phyloP scores from a whole-genome alignment of 441 rosid genomes.

The Gossypium davidsonii region DNA sequence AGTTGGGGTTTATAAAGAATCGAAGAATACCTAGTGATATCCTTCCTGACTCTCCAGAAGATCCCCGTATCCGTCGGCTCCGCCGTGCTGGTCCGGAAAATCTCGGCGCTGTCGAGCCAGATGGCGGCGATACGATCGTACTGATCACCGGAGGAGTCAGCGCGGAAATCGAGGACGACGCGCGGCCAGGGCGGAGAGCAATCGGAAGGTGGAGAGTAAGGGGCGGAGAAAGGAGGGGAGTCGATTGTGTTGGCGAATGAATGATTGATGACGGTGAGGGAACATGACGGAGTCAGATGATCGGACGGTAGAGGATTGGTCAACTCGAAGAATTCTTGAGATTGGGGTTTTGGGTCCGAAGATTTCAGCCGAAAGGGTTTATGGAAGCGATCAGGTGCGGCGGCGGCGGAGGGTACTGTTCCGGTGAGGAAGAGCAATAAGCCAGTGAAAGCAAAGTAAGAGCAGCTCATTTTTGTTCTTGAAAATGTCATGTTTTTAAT shows the following conservation, averaged over 20 bases:
- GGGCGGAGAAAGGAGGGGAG: slow-evolving; percentile 53
- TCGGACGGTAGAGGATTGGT: slow-evolving; percentile 47
- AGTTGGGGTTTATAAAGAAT: slow-evolving; percentile 36
- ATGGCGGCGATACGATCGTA: slow-evolving; percentile 65
- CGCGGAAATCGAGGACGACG: slow-evolving; percentile 51
- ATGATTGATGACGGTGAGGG: slow-evolving; percentile 49
- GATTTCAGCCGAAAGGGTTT: slow-evolving; percentile 1
- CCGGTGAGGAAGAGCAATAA: background rate
- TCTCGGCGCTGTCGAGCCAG: slow-evolving; percentile 81
- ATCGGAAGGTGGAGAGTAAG: slow-evolving; percentile 48
- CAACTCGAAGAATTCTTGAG: slow-evolving; percentile 49
- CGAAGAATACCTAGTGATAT: slow-evolving; percentile 58
- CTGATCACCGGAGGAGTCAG: slow-evolving; percentile 53
- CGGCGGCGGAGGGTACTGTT: slow-evolving; percentile 19
- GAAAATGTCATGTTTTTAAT: background rate
- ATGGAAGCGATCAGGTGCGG: slow-evolving; percentile 36
- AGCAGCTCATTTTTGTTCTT: background rate
- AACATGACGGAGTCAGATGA: slow-evolving; percentile 45
- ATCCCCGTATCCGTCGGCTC: slow-evolving; percentile 56
- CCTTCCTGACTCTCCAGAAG: slow-evolving; percentile 74
- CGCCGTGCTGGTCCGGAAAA: slow-evolving; percentile 83
- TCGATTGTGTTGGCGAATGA: slow-evolving; percentile 69
- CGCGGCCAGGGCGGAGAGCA: slow-evolving; percentile 63
- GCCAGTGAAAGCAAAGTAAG: background rate
- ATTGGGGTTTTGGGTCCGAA: background rate